Evolutionary conservation across 371 early-diverging fungal species (phyloP), one percentile per base, ranked within the genome.

Genomic region (Saksenaea oblongispora): DNA sequence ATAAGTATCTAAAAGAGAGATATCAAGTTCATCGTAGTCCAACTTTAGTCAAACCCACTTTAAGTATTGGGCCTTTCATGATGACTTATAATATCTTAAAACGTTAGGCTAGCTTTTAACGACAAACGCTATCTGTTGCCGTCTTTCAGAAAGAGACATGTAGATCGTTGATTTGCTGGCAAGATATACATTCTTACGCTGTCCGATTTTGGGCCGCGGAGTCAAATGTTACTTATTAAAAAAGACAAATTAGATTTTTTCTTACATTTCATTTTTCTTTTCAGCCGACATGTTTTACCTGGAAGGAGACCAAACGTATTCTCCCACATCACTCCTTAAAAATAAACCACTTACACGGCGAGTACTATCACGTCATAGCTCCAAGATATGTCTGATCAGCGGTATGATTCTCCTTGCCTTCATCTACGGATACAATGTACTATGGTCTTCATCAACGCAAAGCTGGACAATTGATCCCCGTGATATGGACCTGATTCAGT

Each of bases 401-500:
- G 47, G 64, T 17, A n/a, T 60, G 1, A 36, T 28, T 7, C 2
- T 60, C 14, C 14, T 62, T 18, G 27, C 59, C 15, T 56, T 63
- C 10, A 11, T 57, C 15, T 55, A 63, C 28, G 64, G 64, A 3
- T 60, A 53, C 28, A 60, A 34, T 28, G 18, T 57, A 26, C 13
- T 60, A 27, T 61, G 61, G 66, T 58, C 64, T 9, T 44, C 63
- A 0, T 47, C 51, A 47, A 56, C 53, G 18, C 34, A 58, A 13
- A 26, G 51, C 51, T 47, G 51, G 51, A 47, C 59, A 11, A 59
- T 61, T 11, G 60, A 60, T 56, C 54, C 56, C 13, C 61, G 56
- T 11, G 56, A 61, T 35, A 42, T 60, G 34, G 59, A 62, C 35
- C 22, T 54, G 17, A 42, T 67, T 3, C 58, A 62, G 14, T 58